Conservation (phyloP, 2,329 filamentous ascomycete species). For the Verruconis gallopava region DNA sequence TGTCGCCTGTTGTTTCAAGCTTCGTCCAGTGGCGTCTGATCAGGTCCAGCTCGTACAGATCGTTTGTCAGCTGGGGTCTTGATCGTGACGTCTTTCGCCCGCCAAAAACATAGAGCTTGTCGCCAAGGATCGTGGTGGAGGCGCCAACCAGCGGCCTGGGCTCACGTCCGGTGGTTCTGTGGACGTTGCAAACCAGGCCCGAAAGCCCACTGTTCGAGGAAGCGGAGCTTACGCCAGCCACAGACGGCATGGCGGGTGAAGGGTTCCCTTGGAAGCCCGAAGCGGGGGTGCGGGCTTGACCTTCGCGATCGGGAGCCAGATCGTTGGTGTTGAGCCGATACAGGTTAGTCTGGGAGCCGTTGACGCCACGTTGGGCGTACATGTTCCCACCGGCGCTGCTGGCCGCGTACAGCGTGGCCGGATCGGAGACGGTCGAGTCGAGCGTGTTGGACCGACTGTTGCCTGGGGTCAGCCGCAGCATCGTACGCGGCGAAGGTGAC, state of each 20-base stretch:
- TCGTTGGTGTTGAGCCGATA: slow-evolving; percentile 30
- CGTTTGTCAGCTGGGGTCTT: slow-evolving; percentile 71
- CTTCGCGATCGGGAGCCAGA: slow-evolving; percentile 20
- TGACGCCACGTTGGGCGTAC: slow-evolving; percentile 27
- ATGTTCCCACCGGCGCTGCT: slow-evolving; percentile 22
- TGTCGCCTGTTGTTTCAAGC: slow-evolving; percentile 67
- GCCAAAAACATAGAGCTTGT: slow-evolving; percentile 95
- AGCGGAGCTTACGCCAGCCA: slow-evolving; percentile 24
- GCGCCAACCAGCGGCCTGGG: slow-evolving; percentile 86
- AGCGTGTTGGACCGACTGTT: slow-evolving; percentile 34
- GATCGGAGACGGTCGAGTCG: slow-evolving; percentile 33
- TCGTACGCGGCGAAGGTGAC: background rate
- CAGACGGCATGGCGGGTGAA: slow-evolving; percentile 23
- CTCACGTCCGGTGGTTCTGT: slow-evolving; percentile 78
- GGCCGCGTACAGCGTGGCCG: slow-evolving; percentile 27
- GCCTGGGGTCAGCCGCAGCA: slow-evolving; percentile 30
- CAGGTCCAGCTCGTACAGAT: slow-evolving; percentile 87
- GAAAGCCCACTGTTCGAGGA: slow-evolving; percentile 47
- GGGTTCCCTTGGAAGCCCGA: slow-evolving; percentile 39
- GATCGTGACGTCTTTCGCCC: slow-evolving; percentile 76
- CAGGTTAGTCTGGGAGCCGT: slow-evolving; percentile 35
- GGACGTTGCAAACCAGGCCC: slow-evolving; percentile 55
- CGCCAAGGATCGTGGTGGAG: slow-evolving; percentile 86
- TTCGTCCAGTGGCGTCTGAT: slow-evolving; percentile 89
- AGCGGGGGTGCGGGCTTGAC: slow-evolving; percentile 23